Conservation (phyloP, 495 filamentous ascomycete genomes). For the Glonium stellatum region DNA sequence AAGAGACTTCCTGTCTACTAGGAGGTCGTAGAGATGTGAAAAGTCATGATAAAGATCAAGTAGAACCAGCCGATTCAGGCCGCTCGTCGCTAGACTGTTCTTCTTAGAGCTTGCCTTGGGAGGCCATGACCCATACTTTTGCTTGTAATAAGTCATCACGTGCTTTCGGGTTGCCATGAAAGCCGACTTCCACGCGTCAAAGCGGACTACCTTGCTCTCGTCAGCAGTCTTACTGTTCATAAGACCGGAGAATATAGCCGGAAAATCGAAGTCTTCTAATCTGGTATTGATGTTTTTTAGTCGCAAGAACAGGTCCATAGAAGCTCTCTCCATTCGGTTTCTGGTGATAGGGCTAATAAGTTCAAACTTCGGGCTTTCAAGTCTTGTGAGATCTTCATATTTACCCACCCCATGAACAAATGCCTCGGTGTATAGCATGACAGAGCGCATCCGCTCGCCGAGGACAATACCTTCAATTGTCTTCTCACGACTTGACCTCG, state of each 20-base stretch:
- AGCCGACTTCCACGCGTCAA: conserved; percentile 69
- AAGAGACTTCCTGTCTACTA: conserved; percentile 66
- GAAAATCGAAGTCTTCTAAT: conserved; percentile 81
- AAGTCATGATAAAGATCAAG: conserved; percentile 80
- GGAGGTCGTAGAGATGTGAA: conserved; percentile 76
- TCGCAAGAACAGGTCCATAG: conserved; percentile 67
- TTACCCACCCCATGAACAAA: conserved; percentile 93
- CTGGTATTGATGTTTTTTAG: conserved; percentile 58
- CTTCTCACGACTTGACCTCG: conserved; percentile 76
- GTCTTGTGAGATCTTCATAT: conserved; percentile 62
- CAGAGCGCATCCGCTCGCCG: conserved; percentile 76
- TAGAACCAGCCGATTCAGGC: conserved; percentile 77
- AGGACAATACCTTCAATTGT: conserved; percentile 84
- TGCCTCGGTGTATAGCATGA: conserved; percentile 77
- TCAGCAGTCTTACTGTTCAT: conserved; percentile 67
- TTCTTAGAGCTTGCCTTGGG: conserved; percentile 88
- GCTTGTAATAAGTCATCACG: conserved; percentile 69
- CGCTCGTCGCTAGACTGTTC: conserved; percentile 76
- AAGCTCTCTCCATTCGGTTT: conserved; percentile 71
- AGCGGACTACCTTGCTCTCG: conserved; percentile 71
- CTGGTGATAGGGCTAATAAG: conserved; percentile 64
- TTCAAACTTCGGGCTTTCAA: conserved; percentile 60
- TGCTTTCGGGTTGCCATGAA: conserved; percentile 71
- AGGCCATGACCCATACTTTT: conserved; percentile 85
- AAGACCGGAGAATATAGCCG: conserved; percentile 80